Evolutionary conservation across 2,329 filamentous ascomycete species (phyloP).

Genomic region (Aspergillus thermomutatus): DNA sequence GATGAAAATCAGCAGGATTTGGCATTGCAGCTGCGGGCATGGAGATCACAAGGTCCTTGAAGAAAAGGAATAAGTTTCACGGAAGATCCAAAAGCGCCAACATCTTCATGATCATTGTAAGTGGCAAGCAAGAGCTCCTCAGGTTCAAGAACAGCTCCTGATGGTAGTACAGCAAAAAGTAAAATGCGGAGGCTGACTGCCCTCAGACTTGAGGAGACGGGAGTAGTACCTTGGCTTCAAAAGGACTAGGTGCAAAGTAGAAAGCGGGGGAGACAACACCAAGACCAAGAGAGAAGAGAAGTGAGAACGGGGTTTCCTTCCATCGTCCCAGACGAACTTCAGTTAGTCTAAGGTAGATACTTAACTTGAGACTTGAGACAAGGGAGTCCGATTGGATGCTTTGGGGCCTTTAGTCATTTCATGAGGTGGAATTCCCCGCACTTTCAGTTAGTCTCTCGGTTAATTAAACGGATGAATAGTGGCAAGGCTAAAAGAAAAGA

Average conservation of each 20-base stretch:
- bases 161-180: background rate
- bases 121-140: background rate
- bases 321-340: background rate
- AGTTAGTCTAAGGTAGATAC: too few relatives aligned
- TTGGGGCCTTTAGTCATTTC: too few relatives aligned
- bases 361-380: too few relatives aligned
- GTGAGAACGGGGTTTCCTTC: background rate
- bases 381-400: too few relatives aligned
- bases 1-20: conserved; percentile 1
- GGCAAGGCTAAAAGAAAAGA: background rate
- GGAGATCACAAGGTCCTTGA: background rate
- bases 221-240: background rate
- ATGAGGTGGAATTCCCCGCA: background rate
- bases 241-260: too few relatives aligned
- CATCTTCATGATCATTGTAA: background rate
- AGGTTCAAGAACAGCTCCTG: background rate
- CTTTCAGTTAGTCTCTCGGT: background rate
- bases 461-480: background rate
- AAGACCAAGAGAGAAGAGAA: background rate
- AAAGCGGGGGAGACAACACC: background rate
- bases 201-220: background rate
- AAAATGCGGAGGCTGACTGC: background rate
- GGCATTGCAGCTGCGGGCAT: conserved; percentile 14
- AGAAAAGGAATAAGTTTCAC: conserved; percentile 4
- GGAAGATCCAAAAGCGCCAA: conserved; percentile 5